Percentiles rank a stretch among this genome's conserved stretches.
phyloP scores from a whole-genome alignment of 73 alveolate species.

The Tetrahymena thermophila region DNA sequence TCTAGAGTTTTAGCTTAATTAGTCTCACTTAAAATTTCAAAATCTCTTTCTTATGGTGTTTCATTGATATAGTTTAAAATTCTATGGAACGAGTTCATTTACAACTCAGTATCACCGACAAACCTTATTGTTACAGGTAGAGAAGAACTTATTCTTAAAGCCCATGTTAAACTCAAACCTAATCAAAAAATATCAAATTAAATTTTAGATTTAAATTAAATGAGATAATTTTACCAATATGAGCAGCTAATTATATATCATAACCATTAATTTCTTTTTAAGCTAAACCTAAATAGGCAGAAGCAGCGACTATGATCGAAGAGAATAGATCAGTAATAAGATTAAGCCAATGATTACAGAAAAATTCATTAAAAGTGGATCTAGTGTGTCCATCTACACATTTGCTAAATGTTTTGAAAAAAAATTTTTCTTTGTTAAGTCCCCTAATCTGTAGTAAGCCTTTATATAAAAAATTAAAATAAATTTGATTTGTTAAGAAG shows the following conservation, averaged over 20 bases:
- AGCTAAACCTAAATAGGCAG: neutral
- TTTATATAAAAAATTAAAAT: neutral
- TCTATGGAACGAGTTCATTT: neutral
- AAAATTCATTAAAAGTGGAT: neutral
- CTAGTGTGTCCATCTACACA: neutral
- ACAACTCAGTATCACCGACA: neutral
- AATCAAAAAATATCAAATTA: neutral
- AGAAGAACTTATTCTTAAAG: neutral
- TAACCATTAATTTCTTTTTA: neutral
- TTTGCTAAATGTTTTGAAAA: neutral
- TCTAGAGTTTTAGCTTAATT: neutral
- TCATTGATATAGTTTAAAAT: neutral
- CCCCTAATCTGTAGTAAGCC: neutral
- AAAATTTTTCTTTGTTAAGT: neutral
- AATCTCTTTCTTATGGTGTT: neutral
- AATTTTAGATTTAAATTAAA: too few relatives aligned
- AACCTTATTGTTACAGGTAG: neutral
- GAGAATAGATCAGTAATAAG: neutral
- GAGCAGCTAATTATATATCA: neutral
- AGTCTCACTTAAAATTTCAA: neutral
- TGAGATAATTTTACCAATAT: neutral
- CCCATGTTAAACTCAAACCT: neutral
- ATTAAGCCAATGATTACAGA: neutral
- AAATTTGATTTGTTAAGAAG: too few relatives aligned
- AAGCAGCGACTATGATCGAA: neutral